Evolutionary conservation across 1,284 basidiomycete genomes (phyloP).

Genomic region (Farysia itapuensis): DNA sequence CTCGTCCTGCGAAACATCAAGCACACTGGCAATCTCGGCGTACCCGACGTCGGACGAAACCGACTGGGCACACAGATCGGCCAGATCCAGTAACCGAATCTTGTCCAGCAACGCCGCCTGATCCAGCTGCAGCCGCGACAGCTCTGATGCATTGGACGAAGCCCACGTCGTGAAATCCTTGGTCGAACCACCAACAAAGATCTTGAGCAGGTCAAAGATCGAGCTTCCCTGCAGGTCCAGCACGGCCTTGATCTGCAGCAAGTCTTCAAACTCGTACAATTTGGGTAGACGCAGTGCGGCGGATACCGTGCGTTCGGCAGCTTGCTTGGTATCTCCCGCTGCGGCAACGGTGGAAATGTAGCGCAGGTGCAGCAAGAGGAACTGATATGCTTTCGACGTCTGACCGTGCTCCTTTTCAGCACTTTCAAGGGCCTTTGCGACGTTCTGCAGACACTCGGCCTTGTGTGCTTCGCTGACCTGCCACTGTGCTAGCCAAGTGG

Average conservation of each 20-base stretch:
- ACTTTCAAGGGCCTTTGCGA: constrained; percentile 43
- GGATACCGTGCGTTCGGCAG: constrained; percentile 48
- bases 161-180: constrained; percentile 40
- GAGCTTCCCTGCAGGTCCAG: constrained; percentile 33
- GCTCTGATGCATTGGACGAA: constrained; percentile 4
- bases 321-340: constrained; percentile 6
- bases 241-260: constrained; percentile 45
- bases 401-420: constrained; percentile 44
- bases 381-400: constrained; percentile 46
- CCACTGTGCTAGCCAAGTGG: constrained; percentile 56
- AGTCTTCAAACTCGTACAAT: constrained; percentile 54
- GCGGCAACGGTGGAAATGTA: constrained; percentile 40
- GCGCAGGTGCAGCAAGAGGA: constrained; percentile 48
- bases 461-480: constrained; percentile 38
- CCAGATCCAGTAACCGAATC: constrained; percentile 55
- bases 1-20: constrained; percentile 38
- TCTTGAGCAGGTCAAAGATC: constrained; percentile 46
- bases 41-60: constrained; percentile 53
- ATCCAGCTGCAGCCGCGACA: constrained; percentile 33
- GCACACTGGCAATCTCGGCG: constrained; percentile 36
- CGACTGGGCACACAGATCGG: constrained; percentile 47
- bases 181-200: constrained; percentile 47
- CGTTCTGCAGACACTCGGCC: constrained; percentile 35
- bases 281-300: constrained; percentile 50
- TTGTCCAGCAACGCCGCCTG: constrained; percentile 43